Percentiles rank a stretch among this genome's conserved stretches.
These are phyloP conservation scores for Heliamphora pulchella DNA, from an alignment of 179 eudicot species.

Conservation along the genomic window DNA sequence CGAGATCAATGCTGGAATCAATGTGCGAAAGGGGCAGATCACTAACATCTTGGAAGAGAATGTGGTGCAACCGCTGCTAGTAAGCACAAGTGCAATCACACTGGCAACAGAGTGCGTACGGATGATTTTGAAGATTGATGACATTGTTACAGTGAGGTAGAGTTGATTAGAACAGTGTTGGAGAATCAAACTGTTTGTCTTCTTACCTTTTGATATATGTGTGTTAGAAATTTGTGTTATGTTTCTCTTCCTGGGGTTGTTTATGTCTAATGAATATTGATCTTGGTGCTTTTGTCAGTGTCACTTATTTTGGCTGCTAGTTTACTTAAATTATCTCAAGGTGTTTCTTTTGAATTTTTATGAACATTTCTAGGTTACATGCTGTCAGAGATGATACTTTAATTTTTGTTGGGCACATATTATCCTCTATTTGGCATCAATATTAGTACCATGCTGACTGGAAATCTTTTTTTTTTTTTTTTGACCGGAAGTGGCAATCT, in stretches of 20 bases:
- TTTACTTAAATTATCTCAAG: too few species aligned
- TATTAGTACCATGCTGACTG: neutral
- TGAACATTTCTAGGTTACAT: neutral
- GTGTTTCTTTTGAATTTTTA: neutral
- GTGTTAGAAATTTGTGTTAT: neutral
- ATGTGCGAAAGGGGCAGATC: slow-evolving; percentile 98
- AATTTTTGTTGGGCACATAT: neutral
- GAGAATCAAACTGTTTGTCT: neutral
- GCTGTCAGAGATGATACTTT: neutral
- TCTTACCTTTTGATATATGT: slow-evolving; percentile 1
- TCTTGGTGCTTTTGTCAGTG: neutral
- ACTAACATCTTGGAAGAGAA: slow-evolving; percentile 94
- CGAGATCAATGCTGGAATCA: slow-evolving; percentile 92
- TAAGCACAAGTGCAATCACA: slow-evolving; percentile 85
- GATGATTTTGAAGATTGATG: slow-evolving; percentile 99
- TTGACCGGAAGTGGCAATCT: neutral
- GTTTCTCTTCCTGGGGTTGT: neutral
- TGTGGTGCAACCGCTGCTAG: slow-evolving; percentile 93
- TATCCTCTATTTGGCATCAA: neutral
- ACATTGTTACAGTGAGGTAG: slow-evolving; percentile 95
- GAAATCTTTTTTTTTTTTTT: too few species aligned
- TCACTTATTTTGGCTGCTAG: neutral
- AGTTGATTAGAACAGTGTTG: slow-evolving; percentile 11
- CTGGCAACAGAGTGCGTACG: slow-evolving; percentile 90
- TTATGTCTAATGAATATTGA: neutral